A percentile compares a stretch with the other conserved stretches of the same genome.
Conservation (phyloP, 1,139 yeast species). For the Tardiomyces blankii region DNA sequence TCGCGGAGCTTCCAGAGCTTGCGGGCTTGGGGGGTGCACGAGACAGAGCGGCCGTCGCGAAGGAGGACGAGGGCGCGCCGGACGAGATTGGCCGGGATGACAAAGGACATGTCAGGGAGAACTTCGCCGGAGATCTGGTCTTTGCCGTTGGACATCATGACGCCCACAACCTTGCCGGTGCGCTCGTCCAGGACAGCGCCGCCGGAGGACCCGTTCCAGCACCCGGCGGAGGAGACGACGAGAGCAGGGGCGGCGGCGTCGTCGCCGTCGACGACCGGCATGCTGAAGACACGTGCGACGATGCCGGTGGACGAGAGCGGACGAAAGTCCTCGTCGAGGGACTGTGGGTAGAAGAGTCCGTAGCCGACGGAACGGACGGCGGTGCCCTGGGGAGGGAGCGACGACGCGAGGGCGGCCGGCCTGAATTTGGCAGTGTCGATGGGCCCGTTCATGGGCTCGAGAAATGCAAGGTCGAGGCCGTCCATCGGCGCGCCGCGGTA, state of each 20-base stretch:
- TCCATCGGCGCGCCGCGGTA: conserved; percentile 22
- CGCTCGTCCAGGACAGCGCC: conserved; percentile 42
- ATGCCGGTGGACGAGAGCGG: conserved; percentile 41
- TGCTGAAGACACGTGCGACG: conserved; percentile 24
- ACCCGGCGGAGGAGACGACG: conserved; percentile 45
- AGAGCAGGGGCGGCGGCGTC: conserved; percentile 26
- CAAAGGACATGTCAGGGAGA: conserved; percentile 34
- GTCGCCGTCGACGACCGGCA: conserved; percentile 1
- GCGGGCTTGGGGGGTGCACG: conserved; percentile 4
- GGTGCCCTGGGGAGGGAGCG: conserved; percentile 22
- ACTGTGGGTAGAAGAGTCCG: conserved; percentile 39
- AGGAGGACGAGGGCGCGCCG: conserved; percentile 15
- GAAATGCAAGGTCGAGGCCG: conserved; percentile 27
- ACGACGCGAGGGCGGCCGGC: conserved; percentile 8
- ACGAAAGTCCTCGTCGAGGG: conserved; percentile 11
- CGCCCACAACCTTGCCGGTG: conserved; percentile 35
- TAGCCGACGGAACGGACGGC: conserved; percentile 41
- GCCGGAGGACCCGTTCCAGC: conserved; percentile 75
- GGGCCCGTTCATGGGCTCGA: conserved; percentile 12
- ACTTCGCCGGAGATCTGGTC: conserved; percentile 31
- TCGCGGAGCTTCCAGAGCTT: conserved; percentile 12
- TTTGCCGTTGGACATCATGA: conserved; percentile 54
- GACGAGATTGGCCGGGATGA: conserved; percentile 29
- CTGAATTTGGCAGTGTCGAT: conserved; percentile 4
- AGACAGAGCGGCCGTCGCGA: conserved; percentile 3